Percentiles rank a stretch among this genome's conserved stretches.
phyloP scores from a whole-genome alignment of 768 basidiomycete genomes.

The Tephrocybe sp. region DNA sequence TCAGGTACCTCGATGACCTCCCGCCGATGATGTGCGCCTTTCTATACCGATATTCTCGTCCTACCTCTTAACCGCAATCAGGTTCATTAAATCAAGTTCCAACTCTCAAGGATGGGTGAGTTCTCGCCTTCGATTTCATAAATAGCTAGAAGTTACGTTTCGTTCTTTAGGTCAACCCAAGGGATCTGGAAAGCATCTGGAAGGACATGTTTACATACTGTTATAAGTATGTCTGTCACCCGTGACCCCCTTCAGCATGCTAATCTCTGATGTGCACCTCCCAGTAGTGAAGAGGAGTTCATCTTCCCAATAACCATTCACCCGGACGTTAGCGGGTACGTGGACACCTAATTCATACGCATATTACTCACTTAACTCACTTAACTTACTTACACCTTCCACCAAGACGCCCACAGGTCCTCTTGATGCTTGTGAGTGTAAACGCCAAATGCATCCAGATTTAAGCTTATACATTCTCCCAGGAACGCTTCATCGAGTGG shows the following conservation, averaged over 20 bases:
- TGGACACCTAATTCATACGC: constrained; percentile 29
- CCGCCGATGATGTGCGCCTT: constrained; percentile 66
- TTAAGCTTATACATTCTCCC: not conserved
- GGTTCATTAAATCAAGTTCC: constrained; percentile 67
- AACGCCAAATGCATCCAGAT: not conserved
- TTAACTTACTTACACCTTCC: too few species aligned
- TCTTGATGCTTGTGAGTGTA: constrained; percentile 62
- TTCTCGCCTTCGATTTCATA: too few species aligned
- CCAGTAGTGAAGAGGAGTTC: constrained; percentile 61
- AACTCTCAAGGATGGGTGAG: constrained; percentile 74
- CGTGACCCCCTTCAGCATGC: not conserved
- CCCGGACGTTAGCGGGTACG: constrained; percentile 67
- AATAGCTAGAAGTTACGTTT: too few species aligned
- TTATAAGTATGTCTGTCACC: constrained; percentile 42
- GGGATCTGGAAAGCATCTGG: constrained; percentile 73
- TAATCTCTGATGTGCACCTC: constrained; percentile 2
- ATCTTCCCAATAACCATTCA: constrained; percentile 81
- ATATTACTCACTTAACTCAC: not conserved
- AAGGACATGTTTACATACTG: constrained; percentile 72
- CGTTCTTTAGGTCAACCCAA: constrained; percentile 51
- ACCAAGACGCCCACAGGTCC: constrained; percentile 69
- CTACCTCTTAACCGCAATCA: constrained; percentile 20
- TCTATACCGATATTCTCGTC: not conserved
- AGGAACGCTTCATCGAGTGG: constrained; percentile 78
- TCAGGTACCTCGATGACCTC: constrained; percentile 71